Evolutionary conservation across 345 rosid genomes (phyloP).

Genomic region (Eucalyptus cloeziana): DNA sequence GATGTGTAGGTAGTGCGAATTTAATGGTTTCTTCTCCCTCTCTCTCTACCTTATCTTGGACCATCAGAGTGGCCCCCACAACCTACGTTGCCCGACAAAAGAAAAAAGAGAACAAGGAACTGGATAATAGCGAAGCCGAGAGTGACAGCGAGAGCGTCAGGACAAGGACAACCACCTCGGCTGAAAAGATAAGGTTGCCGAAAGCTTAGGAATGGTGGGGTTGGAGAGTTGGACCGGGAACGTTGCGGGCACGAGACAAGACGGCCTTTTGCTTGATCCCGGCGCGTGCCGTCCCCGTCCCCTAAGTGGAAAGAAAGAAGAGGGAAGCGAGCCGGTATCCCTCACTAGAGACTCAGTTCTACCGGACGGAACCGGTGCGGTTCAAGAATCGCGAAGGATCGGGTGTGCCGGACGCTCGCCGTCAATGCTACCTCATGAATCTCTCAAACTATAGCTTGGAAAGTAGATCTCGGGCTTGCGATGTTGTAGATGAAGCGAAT

Average conservation of each 20-base stretch:
- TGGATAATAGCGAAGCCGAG: background rate
- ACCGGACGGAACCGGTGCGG: background rate
- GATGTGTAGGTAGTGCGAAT: background rate
- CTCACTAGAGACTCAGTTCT: background rate
- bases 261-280: background rate
- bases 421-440: rapidly evolving
- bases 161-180: background rate
- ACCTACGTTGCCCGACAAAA: background rate
- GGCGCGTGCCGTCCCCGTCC: background rate
- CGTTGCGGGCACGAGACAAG: background rate
- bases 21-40: background rate
- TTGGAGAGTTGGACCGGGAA: background rate
- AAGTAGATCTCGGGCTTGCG: background rate
- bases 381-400: background rate
- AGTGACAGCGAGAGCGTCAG: background rate
- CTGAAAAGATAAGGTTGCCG: background rate
- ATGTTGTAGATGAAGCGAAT: background rate
- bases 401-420: background rate
- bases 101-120: background rate
- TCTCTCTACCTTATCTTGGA: background rate
- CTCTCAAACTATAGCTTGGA: background rate
- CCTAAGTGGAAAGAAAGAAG: background rate
- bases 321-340: background rate
- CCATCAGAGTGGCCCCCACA: background rate
- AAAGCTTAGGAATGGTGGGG: background rate